phyloP scores from a whole-genome alignment of 345 rosid species.

The Toxicodendron radicans region DNA sequence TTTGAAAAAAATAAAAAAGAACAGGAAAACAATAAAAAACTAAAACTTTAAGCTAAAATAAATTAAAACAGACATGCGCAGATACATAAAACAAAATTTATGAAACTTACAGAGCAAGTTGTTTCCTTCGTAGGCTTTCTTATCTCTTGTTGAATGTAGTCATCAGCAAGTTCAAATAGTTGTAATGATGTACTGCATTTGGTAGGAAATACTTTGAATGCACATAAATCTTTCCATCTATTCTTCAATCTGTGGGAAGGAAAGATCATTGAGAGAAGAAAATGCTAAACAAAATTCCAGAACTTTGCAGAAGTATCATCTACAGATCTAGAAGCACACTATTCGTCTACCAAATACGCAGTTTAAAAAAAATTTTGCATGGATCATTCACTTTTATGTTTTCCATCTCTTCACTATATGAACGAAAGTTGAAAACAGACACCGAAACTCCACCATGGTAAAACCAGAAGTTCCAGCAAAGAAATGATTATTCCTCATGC shows the following conservation, averaged over 20 bases:
- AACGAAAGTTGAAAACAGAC: too few relatives aligned
- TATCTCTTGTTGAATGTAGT: slow-evolving; percentile 86
- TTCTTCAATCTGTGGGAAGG: slow-evolving; percentile 49
- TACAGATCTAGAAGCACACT: neutral
- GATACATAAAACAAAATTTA: neutral
- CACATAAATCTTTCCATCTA: slow-evolving; percentile 80
- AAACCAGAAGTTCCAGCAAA: too few relatives aligned
- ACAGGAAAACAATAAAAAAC: neutral
- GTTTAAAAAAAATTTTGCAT: neutral
- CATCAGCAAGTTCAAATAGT: slow-evolving; percentile 84
- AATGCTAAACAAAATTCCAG: neutral
- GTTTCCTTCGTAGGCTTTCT: slow-evolving; percentile 66
- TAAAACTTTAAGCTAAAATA: neutral
- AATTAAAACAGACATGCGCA: neutral
- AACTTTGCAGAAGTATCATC: slow-evolving; percentile 7
- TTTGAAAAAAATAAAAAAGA: neutral
- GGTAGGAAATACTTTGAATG: slow-evolving; percentile 73
- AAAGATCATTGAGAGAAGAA: slow-evolving; percentile 6
- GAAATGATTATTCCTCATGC: too few relatives aligned
- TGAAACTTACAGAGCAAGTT: slow-evolving; percentile 67
- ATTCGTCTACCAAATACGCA: neutral
- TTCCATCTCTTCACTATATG: too few relatives aligned
- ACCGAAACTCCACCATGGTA: too few relatives aligned
- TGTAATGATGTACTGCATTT: slow-evolving; percentile 76
- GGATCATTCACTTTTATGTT: neutral